Base-by-base conservation (phyloP, 768 basidiomycete genomes). In the Panaeolus cyanescens region DNA sequence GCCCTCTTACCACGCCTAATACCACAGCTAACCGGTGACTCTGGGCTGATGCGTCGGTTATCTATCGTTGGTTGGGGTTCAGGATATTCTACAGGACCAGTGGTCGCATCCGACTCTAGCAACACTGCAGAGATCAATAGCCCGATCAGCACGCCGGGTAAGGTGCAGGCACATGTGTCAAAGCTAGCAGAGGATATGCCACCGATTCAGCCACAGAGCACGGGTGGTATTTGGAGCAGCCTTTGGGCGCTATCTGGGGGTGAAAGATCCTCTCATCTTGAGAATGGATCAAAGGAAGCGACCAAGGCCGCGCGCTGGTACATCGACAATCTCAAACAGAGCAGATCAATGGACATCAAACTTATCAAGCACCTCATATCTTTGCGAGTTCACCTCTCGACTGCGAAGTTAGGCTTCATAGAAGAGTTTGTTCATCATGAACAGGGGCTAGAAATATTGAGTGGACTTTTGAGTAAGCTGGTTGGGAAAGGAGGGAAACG, bases 301-400 rank as follows among this genome's bases (percentile, higher is more conserved):
- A 69, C 68, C 33, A 80, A 82, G 66, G 77, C 85, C 1, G 83
- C 87, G 5, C 83, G 78, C 65, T 85, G 82, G 76, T 92, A 90
- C 73, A 85, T 88, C 36, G 81, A 87, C 54, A 78, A 80, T 10
- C 77, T 95, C 57, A 83, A 82, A 56, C 80, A 74, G 15, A 79
- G 78, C 55, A 91, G 82, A 66, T 65, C 79, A 4, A 74, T 79
- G 8, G 87, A 90, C 65, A 74, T 82, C 36, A 87, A 85, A 67
- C 80, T 95, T 28, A 80, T 84, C 55, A 94, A 92, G 68, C 87
- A 92, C 67, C 77, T 97, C 2, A 90, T 94, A 40, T 86, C 89
- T 1, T 79, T 98, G 17, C 87, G 95, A 2, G 91, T 95, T 0
- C 91, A 93, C 67, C 77, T 97, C 1, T 92, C 94, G 2, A 95